phyloP scores from a whole-genome alignment of 139 green algal genomes.

The Microglena sp. region DNA sequence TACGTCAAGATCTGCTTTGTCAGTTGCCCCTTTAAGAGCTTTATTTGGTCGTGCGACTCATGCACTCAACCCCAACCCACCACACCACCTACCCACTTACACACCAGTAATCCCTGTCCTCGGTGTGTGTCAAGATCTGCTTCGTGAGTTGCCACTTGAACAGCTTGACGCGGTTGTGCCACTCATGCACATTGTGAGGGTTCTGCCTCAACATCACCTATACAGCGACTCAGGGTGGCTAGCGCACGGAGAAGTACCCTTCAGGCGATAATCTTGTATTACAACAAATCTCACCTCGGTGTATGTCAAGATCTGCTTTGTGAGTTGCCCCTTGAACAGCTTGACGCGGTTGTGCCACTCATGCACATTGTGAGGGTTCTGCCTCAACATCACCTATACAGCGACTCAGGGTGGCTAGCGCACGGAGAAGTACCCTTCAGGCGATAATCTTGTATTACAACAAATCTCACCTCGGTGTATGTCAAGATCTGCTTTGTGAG shows the following conservation, averaged over 20 bases:
- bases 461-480: conserved; percentile 93
- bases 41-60: background rate
- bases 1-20: conserved; percentile 84
- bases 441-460: too few species aligned
- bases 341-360: conserved; percentile 79
- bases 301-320: conserved; percentile 81
- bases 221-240: conserved; percentile 74
- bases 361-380: conserved; percentile 94
- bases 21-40: conserved; percentile 82
- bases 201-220: conserved; percentile 94
- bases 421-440: too few species aligned
- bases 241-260: too few species aligned
- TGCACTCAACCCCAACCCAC: conserved; percentile 66
- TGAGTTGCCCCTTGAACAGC: conserved; percentile 76
- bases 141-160: conserved; percentile 69
- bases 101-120: too few species aligned
- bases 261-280: too few species aligned
- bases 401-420: conserved; percentile 70
- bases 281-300: too few species aligned
- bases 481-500: conserved; percentile 76
- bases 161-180: conserved; percentile 74
- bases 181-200: conserved; percentile 91
- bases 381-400: conserved; percentile 85
- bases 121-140: conserved; percentile 85
- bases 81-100: too few species aligned